Evolutionary conservation across 805 yeast genomes (phyloP), one percentile per base, ranked within the genome.

Genomic region (Saccharomycopsis selenospora): DNA sequence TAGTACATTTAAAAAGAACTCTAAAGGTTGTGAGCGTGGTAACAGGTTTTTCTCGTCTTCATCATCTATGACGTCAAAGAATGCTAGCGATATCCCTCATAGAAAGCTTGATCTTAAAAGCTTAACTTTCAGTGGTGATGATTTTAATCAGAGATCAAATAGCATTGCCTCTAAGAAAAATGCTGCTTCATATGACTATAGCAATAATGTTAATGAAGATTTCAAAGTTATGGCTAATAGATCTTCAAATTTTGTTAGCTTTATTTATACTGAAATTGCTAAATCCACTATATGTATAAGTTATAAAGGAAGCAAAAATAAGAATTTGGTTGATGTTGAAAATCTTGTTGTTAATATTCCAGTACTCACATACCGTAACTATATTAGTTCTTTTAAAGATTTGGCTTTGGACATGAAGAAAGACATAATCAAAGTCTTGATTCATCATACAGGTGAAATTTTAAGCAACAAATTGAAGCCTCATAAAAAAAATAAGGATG

Each of bases 201-300:
- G n/a, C n/a, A n/a, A n/a, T n/a, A 7, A 17, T 4, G 7, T 33
- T 6, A 33, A 33, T 33, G 38, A 33, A 33, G 38, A 33, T 20
- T 33, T 33, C 18, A 33, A 33, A n/a, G 71, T 74, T 50, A 86
- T 89, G 95, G 71, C 86, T 5, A 64, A 68, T 42, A 68, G 96
- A 36, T 86, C 96, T 0, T 75, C 85, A 40, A 74, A 74, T 36
- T 85, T 74, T 61, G 71, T 82, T 61, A 80, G 82, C 57, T 77
- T 89, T 38, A 72, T 75, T 20, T 66, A 71, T 14, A 70, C 86
- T 41, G 66, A 68, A n/a, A 64, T 82, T 22, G 62, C 67, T 11
- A 65, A 68, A 25, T 66, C 77, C 17, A 59, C 66, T 20, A 61
- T 89, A 46, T 70, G 79, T 26, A 75, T 87, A 22, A 82, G 93